Conservation (phyloP, 2,329 filamentous ascomycete species). For the Alternaria sp. region DNA sequence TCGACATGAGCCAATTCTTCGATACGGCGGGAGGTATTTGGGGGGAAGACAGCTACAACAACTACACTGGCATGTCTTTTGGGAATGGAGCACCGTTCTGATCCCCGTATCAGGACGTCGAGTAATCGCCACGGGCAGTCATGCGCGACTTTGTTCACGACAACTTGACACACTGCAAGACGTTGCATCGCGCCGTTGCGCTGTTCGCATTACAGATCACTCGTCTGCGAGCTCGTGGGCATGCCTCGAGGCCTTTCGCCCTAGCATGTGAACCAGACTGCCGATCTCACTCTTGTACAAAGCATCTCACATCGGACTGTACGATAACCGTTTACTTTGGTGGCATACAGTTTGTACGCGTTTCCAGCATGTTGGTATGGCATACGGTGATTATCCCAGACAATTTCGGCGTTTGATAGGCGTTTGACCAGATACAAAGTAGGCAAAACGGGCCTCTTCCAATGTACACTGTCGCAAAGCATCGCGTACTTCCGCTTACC, state of each 20-base stretch:
- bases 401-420: no score
- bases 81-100: slow-evolving; percentile 9
- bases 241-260: not conserved
- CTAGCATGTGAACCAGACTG: not conserved
- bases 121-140: not conserved
- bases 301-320: not conserved
- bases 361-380: not conserved
- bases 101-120: not conserved
- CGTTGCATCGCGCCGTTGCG: not conserved
- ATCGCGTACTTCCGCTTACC: slow-evolving; percentile 8
- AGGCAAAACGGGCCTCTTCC: not conserved
- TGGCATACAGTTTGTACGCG: not conserved
- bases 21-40: slow-evolving; percentile 38
- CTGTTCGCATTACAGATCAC: not conserved
- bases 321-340: not conserved
- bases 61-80: slow-evolving; percentile 33
- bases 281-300: not conserved
- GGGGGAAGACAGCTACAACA: slow-evolving; percentile 31
- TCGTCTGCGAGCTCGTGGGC: not conserved
- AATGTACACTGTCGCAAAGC: not conserved
- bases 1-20: slow-evolving; percentile 45
- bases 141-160: not conserved
- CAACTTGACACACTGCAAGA: not conserved
- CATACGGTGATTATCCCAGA: no score
- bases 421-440: not conserved